Evolutionary conservation across 805 yeast species (phyloP).

Genomic region (Metschnikowia matae): DNA sequence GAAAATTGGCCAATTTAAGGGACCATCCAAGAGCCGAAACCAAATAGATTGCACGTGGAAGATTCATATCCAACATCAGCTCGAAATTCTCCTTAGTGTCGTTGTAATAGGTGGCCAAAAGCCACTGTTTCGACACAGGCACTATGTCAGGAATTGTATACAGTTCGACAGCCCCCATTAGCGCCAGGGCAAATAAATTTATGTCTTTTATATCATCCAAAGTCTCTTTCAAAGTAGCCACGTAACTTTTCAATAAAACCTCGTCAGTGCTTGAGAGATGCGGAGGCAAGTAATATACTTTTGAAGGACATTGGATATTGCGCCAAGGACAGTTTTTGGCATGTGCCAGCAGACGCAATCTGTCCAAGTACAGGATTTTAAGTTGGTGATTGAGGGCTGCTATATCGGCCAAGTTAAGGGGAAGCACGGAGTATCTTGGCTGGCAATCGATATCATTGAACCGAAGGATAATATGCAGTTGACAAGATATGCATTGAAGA

Average conservation of each 20-base stretch:
- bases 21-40: conserved; percentile 39
- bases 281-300: conserved; percentile 34
- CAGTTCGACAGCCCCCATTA: not conserved
- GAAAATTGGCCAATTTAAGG: conserved; percentile 28
- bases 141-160: conserved; percentile 14
- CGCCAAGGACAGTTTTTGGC: conserved; percentile 35
- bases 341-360: conserved; percentile 27
- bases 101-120: conserved; percentile 26
- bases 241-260: conserved; percentile 25
- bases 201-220: conserved; percentile 21
- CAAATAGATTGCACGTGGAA: conserved; percentile 32
- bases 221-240: conserved; percentile 25
- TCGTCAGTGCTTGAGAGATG: conserved; percentile 28
- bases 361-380: conserved; percentile 23
- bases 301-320: conserved; percentile 29
- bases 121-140: conserved; percentile 29
- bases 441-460: conserved; percentile 20
- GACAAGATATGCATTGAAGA: conserved; percentile 32
- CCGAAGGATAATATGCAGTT: conserved; percentile 24
- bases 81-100: conserved; percentile 36
- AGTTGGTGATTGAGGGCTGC: conserved; percentile 23
- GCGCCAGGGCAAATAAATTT: not conserved
- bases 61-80: conserved; percentile 17
- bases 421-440: conserved; percentile 11
- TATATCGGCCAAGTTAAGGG: conserved; percentile 20